Percentiles rank a stretch among this genome's conserved stretches.
Evolutionary conservation across 2,329 filamentous ascomycete species (phyloP).

Genomic region (Basipetospora chlamydospora): DNA sequence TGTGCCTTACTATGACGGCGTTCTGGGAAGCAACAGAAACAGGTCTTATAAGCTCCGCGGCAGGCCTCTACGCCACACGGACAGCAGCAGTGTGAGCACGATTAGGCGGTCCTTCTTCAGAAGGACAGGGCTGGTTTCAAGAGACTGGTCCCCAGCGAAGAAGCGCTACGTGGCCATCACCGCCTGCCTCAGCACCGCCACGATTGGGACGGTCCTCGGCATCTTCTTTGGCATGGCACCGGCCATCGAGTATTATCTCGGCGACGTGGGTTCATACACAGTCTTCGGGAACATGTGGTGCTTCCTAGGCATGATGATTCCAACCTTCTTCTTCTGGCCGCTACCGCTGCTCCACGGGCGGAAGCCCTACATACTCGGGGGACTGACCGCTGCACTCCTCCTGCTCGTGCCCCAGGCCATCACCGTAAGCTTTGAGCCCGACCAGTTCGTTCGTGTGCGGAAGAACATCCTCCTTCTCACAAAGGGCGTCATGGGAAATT

Average conservation of each 20-base stretch:
- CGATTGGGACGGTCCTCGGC: conserved; percentile 56
- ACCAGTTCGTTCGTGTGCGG: conserved; percentile 40
- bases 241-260: conserved; percentile 64
- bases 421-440: conserved; percentile 40
- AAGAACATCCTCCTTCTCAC: conserved; percentile 47
- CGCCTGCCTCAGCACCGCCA: conserved; percentile 57
- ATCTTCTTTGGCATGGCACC: conserved; percentile 68
- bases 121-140: conserved; percentile 19
- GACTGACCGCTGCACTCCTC: conserved; percentile 55
- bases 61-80: too few relatives aligned
- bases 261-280: conserved; percentile 39
- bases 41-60: too few relatives aligned
- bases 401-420: conserved; percentile 65
- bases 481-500: conserved; percentile 50
- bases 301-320: conserved; percentile 55
- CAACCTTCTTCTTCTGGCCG: conserved; percentile 59
- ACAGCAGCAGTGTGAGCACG: too few relatives aligned
- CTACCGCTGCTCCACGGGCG: conserved; percentile 61
- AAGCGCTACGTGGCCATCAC: conserved; percentile 56
- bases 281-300: conserved; percentile 62
- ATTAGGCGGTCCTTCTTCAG: too few relatives aligned
- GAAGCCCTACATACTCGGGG: conserved; percentile 60
- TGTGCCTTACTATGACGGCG: too few relatives aligned
- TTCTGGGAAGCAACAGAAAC: too few relatives aligned
- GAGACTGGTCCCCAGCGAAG: conserved; percentile 53